A percentile compares a stretch with the other conserved stretches of the same genome.
Conservation (phyloP, 2,329 filamentous ascomycete genomes). For the Tolypocladium cylindrosporum region DNA sequence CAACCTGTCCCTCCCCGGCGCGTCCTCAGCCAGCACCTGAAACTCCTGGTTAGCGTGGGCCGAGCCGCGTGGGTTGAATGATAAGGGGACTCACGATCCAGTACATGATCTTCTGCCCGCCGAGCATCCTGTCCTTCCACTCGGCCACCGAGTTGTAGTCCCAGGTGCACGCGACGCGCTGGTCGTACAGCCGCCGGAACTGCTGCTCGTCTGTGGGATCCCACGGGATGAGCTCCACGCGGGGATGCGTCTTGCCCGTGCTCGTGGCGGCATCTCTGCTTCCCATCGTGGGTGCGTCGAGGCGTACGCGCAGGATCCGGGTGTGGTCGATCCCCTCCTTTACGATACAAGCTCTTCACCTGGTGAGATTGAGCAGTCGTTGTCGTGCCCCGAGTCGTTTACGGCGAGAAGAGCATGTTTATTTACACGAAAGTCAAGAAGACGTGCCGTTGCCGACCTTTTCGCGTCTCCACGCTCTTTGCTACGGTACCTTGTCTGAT, state of each 20-base stretch:
- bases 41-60: background rate
- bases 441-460: too few relatives aligned
- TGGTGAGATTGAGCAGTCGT: too few relatives aligned
- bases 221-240: conserved; percentile 31
- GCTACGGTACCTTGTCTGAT: too few relatives aligned
- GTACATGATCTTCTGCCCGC: conserved; percentile 26
- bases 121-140: conserved; percentile 22
- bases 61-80: accelerated
- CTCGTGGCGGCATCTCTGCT: background rate
- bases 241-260: conserved; percentile 1
- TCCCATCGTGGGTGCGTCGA: background rate
- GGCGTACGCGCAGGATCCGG: background rate
- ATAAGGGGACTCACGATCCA: conserved; percentile 25
- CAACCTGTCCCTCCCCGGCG: conserved; percentile 17
- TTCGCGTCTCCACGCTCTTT: too few relatives aligned
- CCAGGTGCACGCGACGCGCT: conserved; percentile 37
- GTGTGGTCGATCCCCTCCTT: background rate
- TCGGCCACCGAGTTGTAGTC: conserved; percentile 22
- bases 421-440: background rate
- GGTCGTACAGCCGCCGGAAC: conserved; percentile 27
- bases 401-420: background rate
- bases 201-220: conserved; percentile 29
- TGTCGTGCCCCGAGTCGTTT: background rate
- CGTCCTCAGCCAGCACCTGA: conserved; percentile 9
- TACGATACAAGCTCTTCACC: too few relatives aligned